Conservation (phyloP, 2,329 filamentous ascomycete genomes). For the Fusarium piperis region DNA sequence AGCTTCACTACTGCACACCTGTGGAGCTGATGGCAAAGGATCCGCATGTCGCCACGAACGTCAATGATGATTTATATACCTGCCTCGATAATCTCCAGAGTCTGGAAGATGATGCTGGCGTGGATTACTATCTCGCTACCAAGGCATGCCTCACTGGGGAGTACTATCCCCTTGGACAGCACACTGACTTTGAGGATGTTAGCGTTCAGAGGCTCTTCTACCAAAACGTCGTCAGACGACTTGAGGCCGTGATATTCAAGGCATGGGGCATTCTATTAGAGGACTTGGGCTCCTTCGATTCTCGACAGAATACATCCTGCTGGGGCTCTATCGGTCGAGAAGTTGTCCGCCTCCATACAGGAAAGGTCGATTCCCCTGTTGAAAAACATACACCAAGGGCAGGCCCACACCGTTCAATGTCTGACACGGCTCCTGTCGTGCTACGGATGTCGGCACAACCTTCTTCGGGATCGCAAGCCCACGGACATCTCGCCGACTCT, state of each 20-base stretch:
- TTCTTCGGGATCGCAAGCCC: background rate
- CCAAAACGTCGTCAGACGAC: background rate
- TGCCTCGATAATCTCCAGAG: background rate
- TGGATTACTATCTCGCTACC: background rate
- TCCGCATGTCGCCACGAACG: background rate
- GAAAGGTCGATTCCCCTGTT: background rate
- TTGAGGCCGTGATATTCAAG: background rate
- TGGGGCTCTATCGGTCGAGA: background rate
- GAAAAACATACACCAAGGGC: background rate
- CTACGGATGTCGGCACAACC: background rate
- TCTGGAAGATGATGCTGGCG: background rate
- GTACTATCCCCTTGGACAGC: background rate
- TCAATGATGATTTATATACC: background rate
- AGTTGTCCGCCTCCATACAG: background rate
- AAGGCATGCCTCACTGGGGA: background rate
- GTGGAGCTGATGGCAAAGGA: background rate
- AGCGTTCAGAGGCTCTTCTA: background rate
- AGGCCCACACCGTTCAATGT: background rate
- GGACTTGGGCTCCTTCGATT: background rate
- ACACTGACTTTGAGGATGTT: background rate
- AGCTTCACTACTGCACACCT: background rate
- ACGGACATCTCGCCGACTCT: background rate
- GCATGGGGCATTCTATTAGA: background rate
- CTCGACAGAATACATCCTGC: background rate
- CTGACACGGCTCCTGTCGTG: background rate